Evolutionary conservation across 768 basidiomycete species (phyloP).

Genomic region (Rhizopogon roseolus): DNA sequence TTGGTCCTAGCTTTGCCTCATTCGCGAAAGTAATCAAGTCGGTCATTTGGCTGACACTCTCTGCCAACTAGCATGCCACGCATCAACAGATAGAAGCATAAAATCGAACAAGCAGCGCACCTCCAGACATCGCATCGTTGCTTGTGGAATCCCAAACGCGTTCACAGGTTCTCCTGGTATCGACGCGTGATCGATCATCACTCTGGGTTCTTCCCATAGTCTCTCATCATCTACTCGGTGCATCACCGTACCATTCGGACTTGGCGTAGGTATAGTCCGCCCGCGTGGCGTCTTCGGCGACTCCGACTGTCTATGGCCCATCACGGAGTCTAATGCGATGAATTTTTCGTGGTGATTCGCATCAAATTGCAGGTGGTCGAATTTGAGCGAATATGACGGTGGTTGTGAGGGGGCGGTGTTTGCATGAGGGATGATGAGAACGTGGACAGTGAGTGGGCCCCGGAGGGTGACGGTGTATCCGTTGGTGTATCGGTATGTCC

Average conservation of each 20-base stretch:
- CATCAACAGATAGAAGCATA: conserved; percentile 1
- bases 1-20: conserved; percentile 51
- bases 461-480: conserved; percentile 76
- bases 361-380: conserved; percentile 72
- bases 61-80: conserved; percentile 52
- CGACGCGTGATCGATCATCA: conserved; percentile 54
- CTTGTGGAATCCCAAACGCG: conserved; percentile 84
- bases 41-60: conserved; percentile 77
- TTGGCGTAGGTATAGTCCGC: conserved; percentile 30
- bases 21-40: conserved; percentile 68
- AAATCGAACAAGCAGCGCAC: conserved; percentile 30
- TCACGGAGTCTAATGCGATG: conserved; percentile 60
- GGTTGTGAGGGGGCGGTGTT: conserved; percentile 17
- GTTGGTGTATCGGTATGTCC: conserved; percentile 79
- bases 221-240: conserved; percentile 47
- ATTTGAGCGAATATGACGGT: conserved; percentile 42
- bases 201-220: conserved; percentile 63
- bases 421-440: conserved; percentile 31
- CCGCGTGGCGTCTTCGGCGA: conserved; percentile 33
- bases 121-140: conserved; percentile 86
- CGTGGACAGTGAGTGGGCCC: conserved; percentile 68
- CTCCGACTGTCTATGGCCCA: conserved; percentile 43
- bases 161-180: conserved; percentile 83
- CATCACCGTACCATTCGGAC: conserved; percentile 22
- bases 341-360: conserved; percentile 71